Conservation (phyloP, 208 protist genomes). For the Leishmania mexicana region DNA sequence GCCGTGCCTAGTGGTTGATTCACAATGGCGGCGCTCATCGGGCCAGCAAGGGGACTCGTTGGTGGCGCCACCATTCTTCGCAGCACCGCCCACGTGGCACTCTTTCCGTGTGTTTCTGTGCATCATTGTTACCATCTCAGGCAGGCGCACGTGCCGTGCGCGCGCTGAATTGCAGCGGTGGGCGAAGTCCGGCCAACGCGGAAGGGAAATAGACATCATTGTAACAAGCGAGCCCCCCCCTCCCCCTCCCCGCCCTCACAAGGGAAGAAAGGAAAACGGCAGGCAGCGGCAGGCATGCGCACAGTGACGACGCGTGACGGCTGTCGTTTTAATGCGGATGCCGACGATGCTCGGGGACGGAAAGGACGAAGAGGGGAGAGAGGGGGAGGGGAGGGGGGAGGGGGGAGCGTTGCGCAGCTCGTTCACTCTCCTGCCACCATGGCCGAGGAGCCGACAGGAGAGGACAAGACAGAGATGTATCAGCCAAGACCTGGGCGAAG, state of each 20-base stretch:
- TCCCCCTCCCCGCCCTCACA: background rate
- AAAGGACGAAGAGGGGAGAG: background rate
- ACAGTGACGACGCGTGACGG: background rate
- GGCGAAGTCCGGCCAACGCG: background rate
- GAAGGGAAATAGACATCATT: background rate
- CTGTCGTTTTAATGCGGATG: background rate
- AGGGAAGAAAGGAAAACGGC: background rate
- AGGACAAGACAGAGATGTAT: background rate
- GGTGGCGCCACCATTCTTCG: background rate
- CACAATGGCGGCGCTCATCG: background rate
- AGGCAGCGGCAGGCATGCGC: background rate
- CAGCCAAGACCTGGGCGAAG: background rate
- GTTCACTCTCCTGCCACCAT: background rate
- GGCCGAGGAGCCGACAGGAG: background rate
- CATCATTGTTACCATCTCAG: background rate
- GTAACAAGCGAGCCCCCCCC: background rate
- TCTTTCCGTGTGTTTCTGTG: background rate
- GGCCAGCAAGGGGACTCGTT: background rate
- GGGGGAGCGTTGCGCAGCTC: background rate
- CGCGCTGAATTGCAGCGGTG: background rate
- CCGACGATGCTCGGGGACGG: background rate
- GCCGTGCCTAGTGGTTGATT: background rate
- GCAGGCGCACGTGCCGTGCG: background rate
- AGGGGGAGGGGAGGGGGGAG: background rate
- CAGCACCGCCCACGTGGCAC: background rate